Conservation (phyloP, 495 filamentous ascomycete species). For the Aspergillus steynii region DNA sequence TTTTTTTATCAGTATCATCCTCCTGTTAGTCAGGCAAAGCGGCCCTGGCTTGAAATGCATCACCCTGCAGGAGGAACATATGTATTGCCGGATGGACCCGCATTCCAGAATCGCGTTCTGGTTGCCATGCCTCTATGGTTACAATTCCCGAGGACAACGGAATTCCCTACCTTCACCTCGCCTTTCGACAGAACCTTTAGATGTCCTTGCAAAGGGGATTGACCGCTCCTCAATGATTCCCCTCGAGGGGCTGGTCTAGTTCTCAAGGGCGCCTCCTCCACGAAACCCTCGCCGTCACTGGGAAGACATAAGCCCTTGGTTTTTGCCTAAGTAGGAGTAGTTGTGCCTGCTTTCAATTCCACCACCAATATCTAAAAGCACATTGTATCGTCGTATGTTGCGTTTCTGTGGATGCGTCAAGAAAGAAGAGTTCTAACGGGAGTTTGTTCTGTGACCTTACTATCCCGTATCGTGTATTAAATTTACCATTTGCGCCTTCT, state of each 20-base stretch:
- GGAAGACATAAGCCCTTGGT: too few species aligned
- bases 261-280: neutral
- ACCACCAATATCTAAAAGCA: too few species aligned
- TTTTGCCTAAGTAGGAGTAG: too few species aligned
- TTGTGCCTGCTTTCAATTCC: too few species aligned
- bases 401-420: too few species aligned
- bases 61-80: neutral
- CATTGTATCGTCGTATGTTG: too few species aligned
- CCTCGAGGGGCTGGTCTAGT: constrained; percentile 3
- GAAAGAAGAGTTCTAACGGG: too few species aligned
- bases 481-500: neutral
- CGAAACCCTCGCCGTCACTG: too few species aligned
- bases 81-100: constrained; percentile 12
- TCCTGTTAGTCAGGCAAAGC: neutral
- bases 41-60: neutral
- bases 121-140: constrained; percentile 20
- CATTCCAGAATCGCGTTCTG: constrained; percentile 27
- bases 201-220: neutral
- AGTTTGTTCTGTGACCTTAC: neutral
- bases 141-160: neutral
- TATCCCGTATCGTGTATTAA: neutral
- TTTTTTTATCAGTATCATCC: neutral
- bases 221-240: constrained; percentile 2
- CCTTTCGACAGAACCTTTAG: neutral
- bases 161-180: neutral